A percentile compares a stretch with the other conserved stretches of the same genome.
Evolutionary conservation across 495 filamentous ascomycete genomes (phyloP).

Genomic region (Penicillium atrosanguineum): DNA sequence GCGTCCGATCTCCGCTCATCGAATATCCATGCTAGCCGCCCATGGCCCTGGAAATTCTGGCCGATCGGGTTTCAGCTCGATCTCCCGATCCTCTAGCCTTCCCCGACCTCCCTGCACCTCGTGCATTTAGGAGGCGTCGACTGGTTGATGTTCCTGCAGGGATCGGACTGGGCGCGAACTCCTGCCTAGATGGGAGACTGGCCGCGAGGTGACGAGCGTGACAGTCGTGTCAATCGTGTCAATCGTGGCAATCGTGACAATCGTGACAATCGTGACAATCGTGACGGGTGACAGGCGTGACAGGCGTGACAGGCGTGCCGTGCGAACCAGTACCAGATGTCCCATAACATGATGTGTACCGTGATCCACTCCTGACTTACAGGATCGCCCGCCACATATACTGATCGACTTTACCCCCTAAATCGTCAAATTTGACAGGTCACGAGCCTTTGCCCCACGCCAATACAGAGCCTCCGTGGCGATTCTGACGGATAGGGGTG

Average conservation of each 20-base stretch:
- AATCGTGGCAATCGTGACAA: not conserved
- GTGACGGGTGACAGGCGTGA: too few species aligned
- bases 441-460: not conserved
- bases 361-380: not conserved
- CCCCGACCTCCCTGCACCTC: conserved; percentile 16
- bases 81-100: conserved; percentile 4
- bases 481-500: conserved; percentile 22
- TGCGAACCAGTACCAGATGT: not conserved
- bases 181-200: conserved; percentile 5
- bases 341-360: not conserved
- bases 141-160: conserved; percentile 6
- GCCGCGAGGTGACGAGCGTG: not conserved
- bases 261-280: too few species aligned
- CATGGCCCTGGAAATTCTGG: conserved; percentile 34
- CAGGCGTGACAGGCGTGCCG: not conserved
- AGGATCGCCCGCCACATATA: not conserved
- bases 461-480: conserved; percentile 16
- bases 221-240: not conserved
- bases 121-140: conserved; percentile 12
- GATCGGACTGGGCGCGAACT: conserved; percentile 15
- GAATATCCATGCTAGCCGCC: conserved; percentile 40
- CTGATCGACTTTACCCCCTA: not conserved
- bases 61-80: conserved; percentile 11
- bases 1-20: conserved; percentile 22
- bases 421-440: conserved; percentile 10